Conservation (phyloP, 108 stramenopile species). For the Aurantiochytrium sp. region DNA sequence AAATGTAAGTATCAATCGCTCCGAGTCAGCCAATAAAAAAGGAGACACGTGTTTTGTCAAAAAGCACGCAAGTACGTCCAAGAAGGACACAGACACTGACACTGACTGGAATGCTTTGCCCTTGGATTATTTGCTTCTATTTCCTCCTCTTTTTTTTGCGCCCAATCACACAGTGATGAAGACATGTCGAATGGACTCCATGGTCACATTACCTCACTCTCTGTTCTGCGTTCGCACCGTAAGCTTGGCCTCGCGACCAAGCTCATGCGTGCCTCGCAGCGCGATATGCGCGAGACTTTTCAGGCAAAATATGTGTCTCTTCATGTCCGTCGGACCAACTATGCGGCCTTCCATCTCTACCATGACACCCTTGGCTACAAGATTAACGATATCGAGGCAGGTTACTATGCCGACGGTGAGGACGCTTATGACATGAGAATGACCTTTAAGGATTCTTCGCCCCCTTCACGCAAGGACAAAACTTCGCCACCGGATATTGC, state of each 20-base stretch:
- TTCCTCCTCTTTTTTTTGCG: neutral
- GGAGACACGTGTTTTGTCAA: no score
- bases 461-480: neutral
- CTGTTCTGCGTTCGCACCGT: conserved; percentile 82
- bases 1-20: conserved; percentile 58
- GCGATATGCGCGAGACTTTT: conserved; percentile 85
- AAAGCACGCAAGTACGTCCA: no score
- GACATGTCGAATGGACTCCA: conserved; percentile 45
- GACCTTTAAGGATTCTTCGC: neutral
- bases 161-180: conserved; percentile 17
- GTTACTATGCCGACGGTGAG: conserved; percentile 98
- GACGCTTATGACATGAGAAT: conserved; percentile 89
- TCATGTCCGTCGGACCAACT: conserved; percentile 92
- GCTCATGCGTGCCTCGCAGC: conserved; percentile 74
- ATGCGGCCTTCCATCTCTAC: conserved; percentile 95
- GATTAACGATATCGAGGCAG: conserved; percentile 87
- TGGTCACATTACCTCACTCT: conserved; percentile 97
- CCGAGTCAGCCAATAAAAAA: no score
- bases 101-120: no score
- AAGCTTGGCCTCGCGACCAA: conserved; percentile 86
- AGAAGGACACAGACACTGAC: no score
- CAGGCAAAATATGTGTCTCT: conserved; percentile 85
- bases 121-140: no score
- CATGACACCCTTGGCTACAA: conserved; percentile 79
- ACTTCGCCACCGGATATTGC: neutral